phyloP scores from a whole-genome alignment of 805 yeast genomes.

The Kodamaea neixiangensis region DNA sequence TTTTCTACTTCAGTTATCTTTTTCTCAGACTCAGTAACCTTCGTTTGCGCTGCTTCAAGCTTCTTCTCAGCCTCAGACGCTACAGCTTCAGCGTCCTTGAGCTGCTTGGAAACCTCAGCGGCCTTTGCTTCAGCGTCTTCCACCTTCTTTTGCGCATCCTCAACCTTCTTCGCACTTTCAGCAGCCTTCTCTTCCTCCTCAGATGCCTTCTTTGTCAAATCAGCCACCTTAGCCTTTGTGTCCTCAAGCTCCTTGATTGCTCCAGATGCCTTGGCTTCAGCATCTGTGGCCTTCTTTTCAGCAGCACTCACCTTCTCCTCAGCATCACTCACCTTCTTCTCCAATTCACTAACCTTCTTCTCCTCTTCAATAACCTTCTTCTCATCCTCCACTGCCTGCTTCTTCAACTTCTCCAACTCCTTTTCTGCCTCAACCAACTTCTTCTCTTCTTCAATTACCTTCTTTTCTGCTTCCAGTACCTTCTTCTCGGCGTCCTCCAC shows the following conservation, averaged over 20 bases:
- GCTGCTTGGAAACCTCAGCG: slow-evolving; percentile 3
- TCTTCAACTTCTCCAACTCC: background rate
- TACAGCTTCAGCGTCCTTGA: too few species aligned
- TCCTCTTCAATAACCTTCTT: background rate
- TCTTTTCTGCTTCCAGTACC: background rate
- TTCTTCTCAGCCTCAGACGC: slow-evolving; percentile 1
- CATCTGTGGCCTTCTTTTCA: background rate
- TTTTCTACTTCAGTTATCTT: background rate
- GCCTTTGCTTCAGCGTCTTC: background rate
- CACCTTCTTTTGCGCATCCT: background rate
- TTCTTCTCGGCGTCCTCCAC: background rate
- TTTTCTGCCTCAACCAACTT: background rate
- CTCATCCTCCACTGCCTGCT: background rate
- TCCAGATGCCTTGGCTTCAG: background rate
- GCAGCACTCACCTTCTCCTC: background rate
- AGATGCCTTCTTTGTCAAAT: background rate
- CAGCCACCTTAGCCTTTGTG: background rate
- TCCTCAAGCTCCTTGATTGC: background rate
- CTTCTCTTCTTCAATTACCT: background rate
- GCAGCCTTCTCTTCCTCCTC: background rate
- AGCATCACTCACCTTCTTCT: background rate
- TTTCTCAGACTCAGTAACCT: background rate
- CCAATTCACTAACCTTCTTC: background rate
- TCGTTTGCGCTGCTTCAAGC: background rate
- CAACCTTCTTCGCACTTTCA: background rate